Percentiles rank a stretch among this genome's conserved stretches.
Conservation (phyloP, 345 rosid species). For the Noccaea caerulescens region DNA sequence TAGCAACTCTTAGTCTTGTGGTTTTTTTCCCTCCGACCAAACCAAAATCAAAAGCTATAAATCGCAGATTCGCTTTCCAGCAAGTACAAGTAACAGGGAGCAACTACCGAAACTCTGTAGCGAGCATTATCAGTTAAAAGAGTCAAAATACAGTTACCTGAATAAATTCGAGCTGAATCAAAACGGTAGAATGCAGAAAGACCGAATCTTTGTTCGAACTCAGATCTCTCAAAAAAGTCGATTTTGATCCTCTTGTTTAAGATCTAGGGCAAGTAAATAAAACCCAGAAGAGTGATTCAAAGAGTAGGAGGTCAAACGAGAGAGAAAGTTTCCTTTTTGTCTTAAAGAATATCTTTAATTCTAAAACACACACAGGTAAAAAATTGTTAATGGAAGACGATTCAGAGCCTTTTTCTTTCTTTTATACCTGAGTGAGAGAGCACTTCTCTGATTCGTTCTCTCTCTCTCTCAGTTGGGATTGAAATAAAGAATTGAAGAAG, state of each 20-base stretch:
- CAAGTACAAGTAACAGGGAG: not conserved
- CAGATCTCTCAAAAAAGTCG: slow-evolving; percentile 29
- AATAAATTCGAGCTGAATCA: slow-evolving; percentile 16
- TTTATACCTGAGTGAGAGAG: slow-evolving; percentile 6
- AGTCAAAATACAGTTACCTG: slow-evolving; percentile 24
- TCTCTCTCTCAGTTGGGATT: not conserved
- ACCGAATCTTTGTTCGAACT: slow-evolving; percentile 34
- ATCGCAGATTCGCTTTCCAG: slow-evolving; percentile 31
- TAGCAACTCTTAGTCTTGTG: not conserved
- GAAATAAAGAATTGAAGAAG: slow-evolving; percentile 27
- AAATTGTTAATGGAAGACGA: slow-evolving; percentile 18
- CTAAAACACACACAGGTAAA: slow-evolving; percentile 8
- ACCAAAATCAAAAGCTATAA: slow-evolving; percentile 32
- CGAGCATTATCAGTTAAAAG: not conserved
- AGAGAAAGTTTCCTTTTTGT: slow-evolving; percentile 11
- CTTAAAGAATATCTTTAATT: not conserved
- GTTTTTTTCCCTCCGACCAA: slow-evolving; percentile 9
- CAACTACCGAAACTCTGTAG: slow-evolving; percentile 19
- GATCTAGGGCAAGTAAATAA: slow-evolving; percentile 31
- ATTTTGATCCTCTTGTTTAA: slow-evolving; percentile 28
- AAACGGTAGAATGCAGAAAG: slow-evolving; percentile 36
- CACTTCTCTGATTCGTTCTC: slow-evolving; percentile 4
- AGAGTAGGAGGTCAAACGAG: slow-evolving; percentile 30
- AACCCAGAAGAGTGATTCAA: slow-evolving; percentile 34
- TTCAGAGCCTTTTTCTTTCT: slow-evolving; percentile 15